Base-by-base conservation (phyloP, 495 filamentous ascomycete species). In the Cairneyella variabilis region DNA sequence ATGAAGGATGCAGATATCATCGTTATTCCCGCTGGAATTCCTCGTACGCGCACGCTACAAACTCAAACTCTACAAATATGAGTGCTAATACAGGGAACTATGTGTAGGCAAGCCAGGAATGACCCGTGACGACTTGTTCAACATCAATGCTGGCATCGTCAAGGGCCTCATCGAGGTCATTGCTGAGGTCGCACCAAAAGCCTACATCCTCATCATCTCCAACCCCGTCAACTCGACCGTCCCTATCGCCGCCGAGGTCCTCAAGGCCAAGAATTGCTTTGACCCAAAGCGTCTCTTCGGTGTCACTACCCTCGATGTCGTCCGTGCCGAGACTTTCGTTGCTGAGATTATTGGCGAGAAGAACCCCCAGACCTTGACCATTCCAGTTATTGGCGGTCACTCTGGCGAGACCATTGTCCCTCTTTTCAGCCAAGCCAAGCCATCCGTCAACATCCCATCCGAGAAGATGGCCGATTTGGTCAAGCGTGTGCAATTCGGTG, bases 201-300 rank as follows among this genome's bases (percentile, higher is more conserved):
- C 93, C 32, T 97, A 85, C 72, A 81, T 91, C 66, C 82, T 97
- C 43, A 83, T 98, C 76, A 98, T 98, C 72, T 97, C 93, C 57
- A 98, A 98, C 80, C 93, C 93, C 28, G 93, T 98, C 71, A 98
- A 98, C 86, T 95, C 89, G 20, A 98, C 95, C 30, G 95, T 98
- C 53, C 93, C 95, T 45, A 96, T 98, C 68, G 89, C 95, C 39
- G 93, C 93, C 48, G 93, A 98, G 76, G 83, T 95, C 48, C 83
- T 98, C 69, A 97, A 96, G 82, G 77, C 77, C 54, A 89, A 91
- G 69, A 84, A 85, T 55, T 90, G 95, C 61, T 97, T 97, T 76
- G 84, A 98, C 76, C 76, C 93, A 58, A 83, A 89, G 79, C 89
- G 84, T 64, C 85, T 98, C 44, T 97, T 98, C 65, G 93, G 93